Base-by-base conservation (phyloP, 1,139 yeast species). In the Sugiyamaella grinbergsii region DNA sequence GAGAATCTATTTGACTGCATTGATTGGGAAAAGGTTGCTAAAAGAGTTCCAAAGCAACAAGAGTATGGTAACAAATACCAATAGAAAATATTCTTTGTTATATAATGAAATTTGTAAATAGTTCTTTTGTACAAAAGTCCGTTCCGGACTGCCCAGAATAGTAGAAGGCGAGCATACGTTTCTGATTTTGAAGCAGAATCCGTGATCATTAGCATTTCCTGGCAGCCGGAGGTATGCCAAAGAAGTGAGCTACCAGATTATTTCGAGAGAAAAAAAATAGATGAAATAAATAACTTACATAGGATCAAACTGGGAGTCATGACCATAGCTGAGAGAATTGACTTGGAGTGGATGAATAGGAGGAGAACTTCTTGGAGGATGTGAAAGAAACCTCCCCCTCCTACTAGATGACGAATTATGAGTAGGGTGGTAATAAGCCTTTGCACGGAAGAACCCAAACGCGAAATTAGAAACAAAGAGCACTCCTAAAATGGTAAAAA, bases 21-120 rank as follows among this genome's bases (percentile, higher is more conserved):
- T 61, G 81, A 93, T 71, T 94, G 99, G 99, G 79, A 83, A 52
- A 88, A 85, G 48, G 80, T 91, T 3, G 56, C 59, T 29, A 58
- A 56, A 34, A 58, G 69, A 41, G 41, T 58, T 41, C 60, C 60
- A 7, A 44, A 43, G 24, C 32, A 42, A 41, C 47, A 42, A 47
- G 44, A 39, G 26, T 47, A 47, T 43, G 54, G 51, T 23, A 32
- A 28, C 10, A 47, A 37, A 24, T 43, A 46, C 28, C 49, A 42
- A 31, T 49, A 42, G 39, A 49, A 8, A 26, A 29, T 29, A 22
- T 34, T 32, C n/a, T 4, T 11, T 29, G 13, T 41, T 22, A 13
- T n/a, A 13, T 38, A 38, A 38, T 22, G 32, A 38, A 38, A 23
- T 29, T 26, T 40, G 47, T 42, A 42, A 33, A 42, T 42, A 42